These are phyloP conservation scores for Aspergillus wentii DNA, from an alignment of 495 filamentous ascomycete genomes.

Conservation along the genomic window DNA sequence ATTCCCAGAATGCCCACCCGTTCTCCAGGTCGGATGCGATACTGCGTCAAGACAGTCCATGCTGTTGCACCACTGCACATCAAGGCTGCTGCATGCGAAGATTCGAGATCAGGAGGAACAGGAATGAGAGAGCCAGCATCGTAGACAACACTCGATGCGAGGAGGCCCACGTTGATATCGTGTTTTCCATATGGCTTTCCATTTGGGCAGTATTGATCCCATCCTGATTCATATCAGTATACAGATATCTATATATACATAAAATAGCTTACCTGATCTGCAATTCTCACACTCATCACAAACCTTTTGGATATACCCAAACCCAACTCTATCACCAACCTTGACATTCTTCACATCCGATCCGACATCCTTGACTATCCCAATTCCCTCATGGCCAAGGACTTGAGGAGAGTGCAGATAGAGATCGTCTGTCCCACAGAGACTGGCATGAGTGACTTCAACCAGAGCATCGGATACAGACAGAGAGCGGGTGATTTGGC, in stretches of 20 bases:
- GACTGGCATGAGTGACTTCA: slow-evolving; percentile 45
- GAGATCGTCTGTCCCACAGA: slow-evolving; percentile 48
- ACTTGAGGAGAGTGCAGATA: slow-evolving; percentile 13
- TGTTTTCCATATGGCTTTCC: slow-evolving; percentile 36
- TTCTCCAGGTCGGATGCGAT: slow-evolving; percentile 22
- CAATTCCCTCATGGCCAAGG: slow-evolving; percentile 35
- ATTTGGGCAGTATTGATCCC: slow-evolving; percentile 37
- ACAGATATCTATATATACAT: too few relatives aligned
- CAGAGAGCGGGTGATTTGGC: slow-evolving; percentile 29
- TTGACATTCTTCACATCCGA: slow-evolving; percentile 22
- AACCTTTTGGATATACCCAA: too few relatives aligned
- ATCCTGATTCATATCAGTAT: slow-evolving; percentile 30
- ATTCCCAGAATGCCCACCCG: slow-evolving; percentile 45
- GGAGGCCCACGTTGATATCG: slow-evolving; percentile 40
- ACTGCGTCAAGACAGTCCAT: slow-evolving; percentile 32
- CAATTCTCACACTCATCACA: too few relatives aligned
- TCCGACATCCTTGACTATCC: slow-evolving; percentile 28
- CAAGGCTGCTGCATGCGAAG: slow-evolving; percentile 34
- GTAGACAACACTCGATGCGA: slow-evolving; percentile 40
- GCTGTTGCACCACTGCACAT: slow-evolving; percentile 47
- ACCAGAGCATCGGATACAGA: slow-evolving; percentile 41
- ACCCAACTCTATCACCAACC: slow-evolving; percentile 36
- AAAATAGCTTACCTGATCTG: too few relatives aligned
- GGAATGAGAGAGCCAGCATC: slow-evolving; percentile 33
- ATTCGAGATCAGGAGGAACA: slow-evolving; percentile 36